A percentile compares a stretch with the other conserved stretches of the same genome.
These are phyloP conservation scores for Tulasnella sp. DNA, from an alignment of 768 basidiomycete genomes.

Conservation along the genomic window DNA sequence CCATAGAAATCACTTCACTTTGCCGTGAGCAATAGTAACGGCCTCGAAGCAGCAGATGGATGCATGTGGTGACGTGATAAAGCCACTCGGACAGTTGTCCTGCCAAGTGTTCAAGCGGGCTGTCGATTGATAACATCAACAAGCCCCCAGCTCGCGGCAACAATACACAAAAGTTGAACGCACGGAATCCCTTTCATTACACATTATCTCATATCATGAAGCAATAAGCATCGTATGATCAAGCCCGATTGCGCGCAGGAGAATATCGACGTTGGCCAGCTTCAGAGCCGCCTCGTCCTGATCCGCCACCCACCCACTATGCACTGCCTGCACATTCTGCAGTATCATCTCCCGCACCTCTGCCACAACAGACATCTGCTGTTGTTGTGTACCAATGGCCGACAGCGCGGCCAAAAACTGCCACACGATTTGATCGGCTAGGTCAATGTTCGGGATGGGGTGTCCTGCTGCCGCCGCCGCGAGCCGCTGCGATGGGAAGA, in stretches of 20 bases:
- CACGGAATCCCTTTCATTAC: too few relatives aligned
- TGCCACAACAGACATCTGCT: constrained; percentile 81
- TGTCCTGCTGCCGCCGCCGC: constrained; percentile 28
- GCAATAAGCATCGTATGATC: constrained; percentile 26
- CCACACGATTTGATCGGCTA: constrained; percentile 77
- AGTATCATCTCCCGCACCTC: constrained; percentile 86
- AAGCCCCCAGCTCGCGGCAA: too few relatives aligned
- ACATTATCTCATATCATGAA: constrained; percentile 22
- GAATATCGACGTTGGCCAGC: constrained; percentile 79
- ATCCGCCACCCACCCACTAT: constrained; percentile 60
- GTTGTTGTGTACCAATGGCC: constrained; percentile 65
- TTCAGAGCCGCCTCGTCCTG: constrained; percentile 70
- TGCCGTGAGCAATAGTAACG: too few relatives aligned
- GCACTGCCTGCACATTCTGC: constrained; percentile 73
- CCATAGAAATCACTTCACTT: too few relatives aligned
- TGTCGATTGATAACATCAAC: too few relatives aligned
- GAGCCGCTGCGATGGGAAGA: constrained; percentile 85
- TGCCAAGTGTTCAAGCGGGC: too few relatives aligned
- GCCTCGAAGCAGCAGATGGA: too few relatives aligned
- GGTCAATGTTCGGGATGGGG: constrained; percentile 43
- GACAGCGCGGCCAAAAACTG: constrained; percentile 86
- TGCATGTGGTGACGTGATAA: too few relatives aligned
- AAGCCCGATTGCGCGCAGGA: constrained; percentile 68
- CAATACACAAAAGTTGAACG: too few relatives aligned
- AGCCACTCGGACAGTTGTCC: too few relatives aligned